These are phyloP conservation scores for Inga leiocalycina DNA, from an alignment of 306 rosid genomes.

Conservation along the genomic window DNA sequence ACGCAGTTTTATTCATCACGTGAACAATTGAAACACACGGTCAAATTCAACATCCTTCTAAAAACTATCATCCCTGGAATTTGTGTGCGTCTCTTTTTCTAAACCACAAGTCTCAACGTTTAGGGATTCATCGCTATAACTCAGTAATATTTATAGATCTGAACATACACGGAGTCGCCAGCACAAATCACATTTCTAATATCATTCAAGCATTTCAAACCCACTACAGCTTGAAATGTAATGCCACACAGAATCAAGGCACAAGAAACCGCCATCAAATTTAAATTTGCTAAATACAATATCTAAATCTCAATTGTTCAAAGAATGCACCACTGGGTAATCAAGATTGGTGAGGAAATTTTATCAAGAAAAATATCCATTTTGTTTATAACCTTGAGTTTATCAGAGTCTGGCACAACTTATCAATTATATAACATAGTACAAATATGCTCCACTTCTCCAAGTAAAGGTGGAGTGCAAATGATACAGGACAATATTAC, in stretches of 20 bases:
- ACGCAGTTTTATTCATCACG: too few relatives aligned
- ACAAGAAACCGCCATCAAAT: neutral
- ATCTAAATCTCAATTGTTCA: neutral
- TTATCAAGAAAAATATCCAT: slow-evolving; percentile 17
- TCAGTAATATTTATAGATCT: neutral
- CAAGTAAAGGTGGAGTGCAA: slow-evolving; percentile 26
- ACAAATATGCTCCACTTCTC: slow-evolving; percentile 33
- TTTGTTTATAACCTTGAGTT: slow-evolving; percentile 32
- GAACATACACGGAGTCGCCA: neutral
- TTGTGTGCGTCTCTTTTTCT: neutral
- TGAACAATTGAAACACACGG: too few relatives aligned
- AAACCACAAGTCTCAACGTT: neutral
- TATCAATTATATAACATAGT: slow-evolving; percentile 29
- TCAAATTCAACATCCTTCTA: neutral
- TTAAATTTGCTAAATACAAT: neutral
- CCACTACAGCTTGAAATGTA: neutral
- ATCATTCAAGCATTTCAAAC: neutral
- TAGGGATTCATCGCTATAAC: neutral
- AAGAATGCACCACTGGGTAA: neutral
- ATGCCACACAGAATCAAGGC: neutral
- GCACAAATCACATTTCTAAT: neutral
- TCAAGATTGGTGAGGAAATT: slow-evolving; percentile 19
- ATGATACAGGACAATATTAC: slow-evolving; percentile 49
- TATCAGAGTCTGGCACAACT: slow-evolving; percentile 20
- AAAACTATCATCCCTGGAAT: neutral